Base-by-base conservation (phyloP, 768 basidiomycete genomes). In the Saitozyma sp. region DNA sequence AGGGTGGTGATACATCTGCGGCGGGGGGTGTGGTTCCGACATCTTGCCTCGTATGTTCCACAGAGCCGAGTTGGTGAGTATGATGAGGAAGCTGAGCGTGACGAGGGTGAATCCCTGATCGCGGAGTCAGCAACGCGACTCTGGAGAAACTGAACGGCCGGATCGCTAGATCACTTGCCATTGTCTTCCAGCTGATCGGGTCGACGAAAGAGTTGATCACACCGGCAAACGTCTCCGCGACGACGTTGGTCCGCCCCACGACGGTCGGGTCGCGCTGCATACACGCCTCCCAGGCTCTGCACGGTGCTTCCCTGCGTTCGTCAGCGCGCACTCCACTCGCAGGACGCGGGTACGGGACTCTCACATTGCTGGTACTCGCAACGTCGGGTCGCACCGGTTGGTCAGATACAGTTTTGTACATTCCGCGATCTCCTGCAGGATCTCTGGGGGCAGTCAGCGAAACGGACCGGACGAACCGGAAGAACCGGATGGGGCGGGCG, bases 191-290 rank as follows among this genome's bases (percentile, higher is more conserved):
- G 78, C 89, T 92, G 80, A 99, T 94, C 54, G 90, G 89, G 75
- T 99, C 95, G 13, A 98, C 90, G 75, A 99, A 99, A 1, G 91
- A 88, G 77, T 97, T 96, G 67, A 97, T 88, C 50, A 97, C 89
- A 75, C 96, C 94, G 56, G 92, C 95, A 79, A 98, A 88, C 61
- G 96, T 86, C 83, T 97, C 92, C 61, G 94, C 93, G 50, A 90
- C 88, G 67, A 99, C 89, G 71, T 86, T 87, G 62, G 92, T 91
- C 61, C 92, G 89, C 1, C 92, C 92, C 48, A 94, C 86, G 46
- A 88, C 87, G 17, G 88, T 87, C 58, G 94, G 92, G 82, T 97
- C 94, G 62, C 91, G 88, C 80, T 89, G 88, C 94, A 96, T 95
- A 77, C 93, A 97, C 6, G 86, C 85, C 74, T 95, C 90, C 95